Conservation (phyloP, 192 early-diverging fungal species). For the Umbelopsis ramanniana region DNA sequence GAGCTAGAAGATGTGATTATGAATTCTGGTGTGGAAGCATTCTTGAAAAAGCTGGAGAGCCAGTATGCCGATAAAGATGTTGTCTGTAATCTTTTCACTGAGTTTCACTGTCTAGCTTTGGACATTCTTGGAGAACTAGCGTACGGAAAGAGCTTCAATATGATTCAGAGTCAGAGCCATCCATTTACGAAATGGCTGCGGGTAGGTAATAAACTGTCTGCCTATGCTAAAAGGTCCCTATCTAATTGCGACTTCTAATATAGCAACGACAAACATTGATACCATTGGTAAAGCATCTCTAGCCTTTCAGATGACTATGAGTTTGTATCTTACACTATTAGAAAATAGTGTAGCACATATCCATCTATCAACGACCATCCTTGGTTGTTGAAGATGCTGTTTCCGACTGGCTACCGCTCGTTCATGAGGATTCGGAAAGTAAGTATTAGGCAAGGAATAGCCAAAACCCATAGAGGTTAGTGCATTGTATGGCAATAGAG, state of each 20-base stretch:
- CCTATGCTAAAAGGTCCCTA: neutral
- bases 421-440: neutral
- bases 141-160: constrained; percentile 7
- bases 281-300: neutral
- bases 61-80: neutral
- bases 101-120: constrained; percentile 11
- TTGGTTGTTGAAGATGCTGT: neutral
- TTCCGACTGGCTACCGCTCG: neutral
- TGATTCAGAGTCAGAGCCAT: neutral
- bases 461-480: no score
- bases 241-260: neutral
- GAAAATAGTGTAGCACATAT: neutral
- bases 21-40: neutral
- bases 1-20: neutral
- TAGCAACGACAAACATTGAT: neutral
- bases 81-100: neutral
- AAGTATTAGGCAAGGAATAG: neutral
- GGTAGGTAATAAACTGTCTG: neutral
- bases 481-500: no score
- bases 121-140: constrained; percentile 17
- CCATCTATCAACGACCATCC: neutral
- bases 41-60: neutral
- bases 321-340: neutral
- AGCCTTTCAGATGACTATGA: neutral
- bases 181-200: constrained; percentile 13